Evolutionary conservation across 179 eudicot species (phyloP).

Genomic region (Heliamphora pulchella): DNA sequence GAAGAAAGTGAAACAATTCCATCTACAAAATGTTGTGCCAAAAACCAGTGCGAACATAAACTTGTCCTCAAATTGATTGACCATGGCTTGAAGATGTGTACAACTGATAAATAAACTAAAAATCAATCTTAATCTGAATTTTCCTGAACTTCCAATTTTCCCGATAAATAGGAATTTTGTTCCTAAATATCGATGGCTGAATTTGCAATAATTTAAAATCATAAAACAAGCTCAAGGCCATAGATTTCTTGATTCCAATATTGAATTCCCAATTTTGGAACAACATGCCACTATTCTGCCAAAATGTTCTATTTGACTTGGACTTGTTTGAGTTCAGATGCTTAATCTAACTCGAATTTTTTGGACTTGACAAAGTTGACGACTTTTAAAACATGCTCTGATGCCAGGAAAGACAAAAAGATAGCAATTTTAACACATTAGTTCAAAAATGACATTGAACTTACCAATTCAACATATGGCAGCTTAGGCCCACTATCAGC

Average conservation of each 20-base stretch:
- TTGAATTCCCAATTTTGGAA: neutral
- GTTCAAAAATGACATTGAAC: constrained; percentile 18
- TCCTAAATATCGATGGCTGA: neutral
- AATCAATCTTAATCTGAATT: neutral
- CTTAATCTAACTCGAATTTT: neutral
- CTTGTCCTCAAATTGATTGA: neutral
- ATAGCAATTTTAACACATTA: neutral
- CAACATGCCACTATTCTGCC: neutral
- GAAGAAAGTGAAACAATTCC: constrained; percentile 4
- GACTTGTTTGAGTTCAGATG: neutral
- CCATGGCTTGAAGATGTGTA: neutral
- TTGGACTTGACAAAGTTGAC: neutral
- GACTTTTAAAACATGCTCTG: neutral
- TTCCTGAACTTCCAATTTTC: neutral
- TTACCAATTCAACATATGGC: constrained; percentile 78
- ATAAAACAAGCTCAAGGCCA: neutral
- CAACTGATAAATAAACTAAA: neutral
- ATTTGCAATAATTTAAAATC: neutral
- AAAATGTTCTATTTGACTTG: neutral
- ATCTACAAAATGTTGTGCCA: neutral
- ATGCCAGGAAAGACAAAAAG: neutral
- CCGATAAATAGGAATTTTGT: neutral
- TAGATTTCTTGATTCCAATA: neutral
- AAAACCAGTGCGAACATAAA: neutral
- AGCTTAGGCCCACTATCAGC: constrained; percentile 84